Conservation (phyloP, 108 stramenopile species). For the Pseudonitzschia multistriata region DNA sequence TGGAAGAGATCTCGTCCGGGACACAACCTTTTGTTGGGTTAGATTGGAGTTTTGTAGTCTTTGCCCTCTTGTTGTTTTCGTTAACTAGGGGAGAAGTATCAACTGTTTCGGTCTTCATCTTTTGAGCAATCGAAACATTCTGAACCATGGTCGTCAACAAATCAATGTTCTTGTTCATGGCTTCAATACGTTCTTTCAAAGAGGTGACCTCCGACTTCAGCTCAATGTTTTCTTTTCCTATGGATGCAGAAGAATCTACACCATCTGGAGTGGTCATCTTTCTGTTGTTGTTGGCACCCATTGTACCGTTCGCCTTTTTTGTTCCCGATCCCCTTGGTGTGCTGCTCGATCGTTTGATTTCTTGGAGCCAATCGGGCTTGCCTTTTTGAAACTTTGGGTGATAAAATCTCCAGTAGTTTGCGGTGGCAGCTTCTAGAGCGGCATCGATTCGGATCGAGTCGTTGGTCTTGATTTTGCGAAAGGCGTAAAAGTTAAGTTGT, state of each 20-base stretch:
- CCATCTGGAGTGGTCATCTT: not conserved
- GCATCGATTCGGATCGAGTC: conserved; percentile 72
- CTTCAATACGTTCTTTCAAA: conserved; percentile 68
- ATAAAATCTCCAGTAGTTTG: conserved; percentile 78
- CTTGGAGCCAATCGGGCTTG: conserved; percentile 63
- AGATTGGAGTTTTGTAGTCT: conserved; percentile 9
- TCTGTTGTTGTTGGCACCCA: not conserved
- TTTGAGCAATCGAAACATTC: conserved; percentile 57
- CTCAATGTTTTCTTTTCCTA: conserved; percentile 15
- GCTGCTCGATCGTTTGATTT: conserved; percentile 67
- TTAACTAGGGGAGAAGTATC: not conserved
- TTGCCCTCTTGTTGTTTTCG: conserved; percentile 26
- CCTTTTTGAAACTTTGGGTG: conserved; percentile 77
- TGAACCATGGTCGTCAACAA: conserved; percentile 66
- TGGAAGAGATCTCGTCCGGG: not conserved
- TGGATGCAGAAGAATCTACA: not conserved
- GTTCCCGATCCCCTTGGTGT: conserved; percentile 16
- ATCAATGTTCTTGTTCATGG: conserved; percentile 84
- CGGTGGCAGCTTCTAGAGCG: conserved; percentile 62
- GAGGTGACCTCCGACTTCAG: conserved; percentile 66
- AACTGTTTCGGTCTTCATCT: conserved; percentile 4
- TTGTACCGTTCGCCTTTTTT: not conserved
- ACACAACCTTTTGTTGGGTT: not conserved
- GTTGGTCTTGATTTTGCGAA: conserved; percentile 76
- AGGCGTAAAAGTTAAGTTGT: conserved; percentile 94